Conservation (phyloP, 169 alveolate species). For the Plasmodium sp. region DNA sequence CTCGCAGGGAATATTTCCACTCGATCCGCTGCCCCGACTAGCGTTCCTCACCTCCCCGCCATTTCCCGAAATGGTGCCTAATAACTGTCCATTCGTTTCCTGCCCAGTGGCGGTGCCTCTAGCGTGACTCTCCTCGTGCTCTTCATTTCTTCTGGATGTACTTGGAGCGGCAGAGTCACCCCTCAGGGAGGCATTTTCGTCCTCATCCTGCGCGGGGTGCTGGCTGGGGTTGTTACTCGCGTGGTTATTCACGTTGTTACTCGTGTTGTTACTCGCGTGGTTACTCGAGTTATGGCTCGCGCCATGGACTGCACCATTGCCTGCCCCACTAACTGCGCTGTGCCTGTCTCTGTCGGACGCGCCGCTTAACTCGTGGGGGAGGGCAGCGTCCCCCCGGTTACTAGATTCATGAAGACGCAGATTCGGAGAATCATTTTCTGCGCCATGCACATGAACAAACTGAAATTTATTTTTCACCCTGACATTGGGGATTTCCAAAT, state of each 20-base stretch:
- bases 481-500: constrained; percentile 16
- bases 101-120: not conserved
- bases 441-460: not conserved
- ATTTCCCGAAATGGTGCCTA: not conserved
- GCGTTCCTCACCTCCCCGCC: not conserved
- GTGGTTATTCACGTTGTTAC: not conserved
- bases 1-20: not conserved
- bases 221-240: not conserved
- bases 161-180: not conserved
- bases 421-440: constrained; percentile 16
- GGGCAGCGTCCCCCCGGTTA: not conserved
- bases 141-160: not conserved
- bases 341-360: not conserved
- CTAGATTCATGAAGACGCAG: not conserved
- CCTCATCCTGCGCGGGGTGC: not conserved
- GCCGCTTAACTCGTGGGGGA: not conserved
- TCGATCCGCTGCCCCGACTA: not conserved
- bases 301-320: not conserved
- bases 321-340: not conserved
- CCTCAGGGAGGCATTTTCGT: not conserved
- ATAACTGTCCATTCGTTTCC: not conserved
- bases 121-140: not conserved
- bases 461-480: constrained; percentile 17
- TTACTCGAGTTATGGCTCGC: not conserved
- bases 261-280: not conserved